Conservation (phyloP, 2,329 filamentous ascomycete species). For the Dryadomyces quercivorus region DNA sequence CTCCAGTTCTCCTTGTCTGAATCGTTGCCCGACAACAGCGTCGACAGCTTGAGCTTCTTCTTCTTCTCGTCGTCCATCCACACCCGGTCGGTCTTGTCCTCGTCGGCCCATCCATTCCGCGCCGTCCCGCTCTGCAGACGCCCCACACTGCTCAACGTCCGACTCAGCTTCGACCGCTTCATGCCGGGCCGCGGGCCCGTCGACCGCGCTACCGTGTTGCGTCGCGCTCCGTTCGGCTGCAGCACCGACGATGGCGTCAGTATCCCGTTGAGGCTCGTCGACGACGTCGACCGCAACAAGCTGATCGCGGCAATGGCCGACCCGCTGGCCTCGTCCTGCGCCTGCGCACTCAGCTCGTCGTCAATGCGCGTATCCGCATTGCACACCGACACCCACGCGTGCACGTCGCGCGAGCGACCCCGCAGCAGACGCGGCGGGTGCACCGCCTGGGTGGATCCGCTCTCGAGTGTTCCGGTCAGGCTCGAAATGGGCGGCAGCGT, state of each 20-base stretch:
- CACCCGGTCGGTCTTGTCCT: conserved; percentile 19
- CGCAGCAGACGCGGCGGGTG: conserved; percentile 39
- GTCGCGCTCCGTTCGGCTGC: conserved; percentile 49
- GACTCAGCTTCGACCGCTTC: conserved; percentile 52
- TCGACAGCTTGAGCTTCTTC: conserved; percentile 30
- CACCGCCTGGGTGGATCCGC: conserved; percentile 2
- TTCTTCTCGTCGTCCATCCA: conserved; percentile 19
- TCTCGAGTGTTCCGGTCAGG: conserved; percentile 28
- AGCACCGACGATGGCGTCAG: conserved; percentile 25
- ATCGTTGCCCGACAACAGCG: conserved; percentile 44
- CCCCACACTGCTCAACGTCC: conserved; percentile 49
- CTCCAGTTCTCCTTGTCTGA: conserved; percentile 95
- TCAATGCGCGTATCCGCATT: conserved; percentile 59
- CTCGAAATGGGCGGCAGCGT: conserved; percentile 45
- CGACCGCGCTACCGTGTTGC: conserved; percentile 37
- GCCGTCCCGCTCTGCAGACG: conserved; percentile 40
- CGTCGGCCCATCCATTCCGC: conserved; percentile 14
- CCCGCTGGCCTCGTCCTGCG: conserved; percentile 67
- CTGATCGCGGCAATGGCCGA: conserved; percentile 74
- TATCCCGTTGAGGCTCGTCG: conserved; percentile 26
- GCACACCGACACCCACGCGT: conserved; percentile 85
- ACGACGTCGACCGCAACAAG: conserved; percentile 57
- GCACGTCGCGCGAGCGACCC: conserved; percentile 73
- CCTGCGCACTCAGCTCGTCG: conserved; percentile 66
- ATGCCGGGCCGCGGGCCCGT: conserved; percentile 21